phyloP scores from a whole-genome alignment of 2,329 filamentous ascomycete genomes.

The Colletotrichum sp. region DNA sequence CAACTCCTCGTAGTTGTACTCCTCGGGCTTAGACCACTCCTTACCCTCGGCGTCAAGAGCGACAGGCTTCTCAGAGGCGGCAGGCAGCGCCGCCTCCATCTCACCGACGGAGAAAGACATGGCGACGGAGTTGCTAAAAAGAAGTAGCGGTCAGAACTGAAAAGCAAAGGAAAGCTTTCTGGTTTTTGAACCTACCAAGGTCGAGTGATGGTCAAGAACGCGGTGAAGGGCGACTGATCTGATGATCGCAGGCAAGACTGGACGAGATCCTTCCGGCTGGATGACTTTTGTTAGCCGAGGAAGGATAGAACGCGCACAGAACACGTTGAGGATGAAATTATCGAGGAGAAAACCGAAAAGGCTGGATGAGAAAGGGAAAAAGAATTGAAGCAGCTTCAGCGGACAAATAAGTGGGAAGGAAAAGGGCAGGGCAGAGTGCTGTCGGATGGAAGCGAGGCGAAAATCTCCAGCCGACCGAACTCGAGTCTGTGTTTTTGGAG shows the following conservation, averaged over 20 bases:
- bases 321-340: not conserved
- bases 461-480: not conserved
- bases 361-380: not conserved
- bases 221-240: not conserved
- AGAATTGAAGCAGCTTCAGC: not conserved
- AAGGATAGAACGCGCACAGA: not conserved
- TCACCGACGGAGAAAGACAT: slow-evolving; percentile 18
- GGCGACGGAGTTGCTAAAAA: not conserved
- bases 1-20: slow-evolving; percentile 53
- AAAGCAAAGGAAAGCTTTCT: not conserved
- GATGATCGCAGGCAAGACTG: not conserved
- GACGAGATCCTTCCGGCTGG: not conserved
- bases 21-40: slow-evolving; percentile 51
- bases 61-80: slow-evolving; percentile 29
- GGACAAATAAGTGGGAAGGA: not conserved
- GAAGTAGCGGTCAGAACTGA: not conserved
- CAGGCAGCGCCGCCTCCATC: slow-evolving; percentile 36
- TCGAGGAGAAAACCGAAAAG: not conserved
- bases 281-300: not conserved
- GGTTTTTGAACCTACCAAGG: not conserved
- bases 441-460: not conserved
- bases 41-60: slow-evolving; percentile 16
- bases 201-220: not conserved
- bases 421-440: not conserved
- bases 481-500: not conserved